Percentiles rank a stretch among this genome's conserved stretches.
phyloP scores from a whole-genome alignment of 2,329 filamentous ascomycete species.

The Apiospora sp. region DNA sequence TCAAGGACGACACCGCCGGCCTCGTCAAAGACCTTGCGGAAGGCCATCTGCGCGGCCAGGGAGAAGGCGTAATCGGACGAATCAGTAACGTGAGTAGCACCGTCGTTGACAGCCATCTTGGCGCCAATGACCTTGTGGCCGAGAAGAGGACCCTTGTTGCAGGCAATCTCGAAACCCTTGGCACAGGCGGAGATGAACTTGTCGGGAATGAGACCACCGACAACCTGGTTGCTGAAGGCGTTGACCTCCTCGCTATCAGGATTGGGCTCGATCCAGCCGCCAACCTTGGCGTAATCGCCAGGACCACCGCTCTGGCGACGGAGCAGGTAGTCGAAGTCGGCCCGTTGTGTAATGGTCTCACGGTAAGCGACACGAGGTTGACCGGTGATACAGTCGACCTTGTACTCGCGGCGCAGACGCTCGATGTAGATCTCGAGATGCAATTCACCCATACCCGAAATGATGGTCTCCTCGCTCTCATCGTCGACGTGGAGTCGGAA shows the following conservation, averaged over 20 bases:
- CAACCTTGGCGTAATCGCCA: constrained; percentile 92
- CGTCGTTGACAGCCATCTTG: constrained; percentile 92
- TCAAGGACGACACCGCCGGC: constrained; percentile 87
- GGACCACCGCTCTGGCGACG: constrained; percentile 96
- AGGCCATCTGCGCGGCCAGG: constrained; percentile 92
- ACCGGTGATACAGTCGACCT: constrained; percentile 93
- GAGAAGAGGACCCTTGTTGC: constrained; percentile 86
- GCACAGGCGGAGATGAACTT: constrained; percentile 95
- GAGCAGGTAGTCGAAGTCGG: constrained; percentile 90
- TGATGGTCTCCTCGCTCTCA: constrained; percentile 96
- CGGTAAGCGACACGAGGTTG: constrained; percentile 97
- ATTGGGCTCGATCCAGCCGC: constrained; percentile 90
- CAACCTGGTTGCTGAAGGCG: constrained; percentile 84
- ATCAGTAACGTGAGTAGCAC: constrained; percentile 96
- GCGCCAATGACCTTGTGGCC: constrained; percentile 92
- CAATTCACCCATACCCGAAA: constrained; percentile 97
- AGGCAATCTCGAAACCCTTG: constrained; percentile 89
- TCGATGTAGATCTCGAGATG: constrained; percentile 98
- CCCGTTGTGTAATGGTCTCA: constrained; percentile 83
- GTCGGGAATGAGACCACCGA: constrained; percentile 90
- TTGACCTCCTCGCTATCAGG: constrained; percentile 73
- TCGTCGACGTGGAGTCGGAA: constrained; percentile 93
- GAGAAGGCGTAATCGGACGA: constrained; percentile 97
- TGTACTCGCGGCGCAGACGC: constrained; percentile 95
- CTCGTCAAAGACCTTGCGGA: constrained; percentile 89